Percentiles rank a stretch among this genome's conserved stretches.
phyloP scores from a whole-genome alignment of 208 protist genomes.

The Acanthamoeba royreba region DNA sequence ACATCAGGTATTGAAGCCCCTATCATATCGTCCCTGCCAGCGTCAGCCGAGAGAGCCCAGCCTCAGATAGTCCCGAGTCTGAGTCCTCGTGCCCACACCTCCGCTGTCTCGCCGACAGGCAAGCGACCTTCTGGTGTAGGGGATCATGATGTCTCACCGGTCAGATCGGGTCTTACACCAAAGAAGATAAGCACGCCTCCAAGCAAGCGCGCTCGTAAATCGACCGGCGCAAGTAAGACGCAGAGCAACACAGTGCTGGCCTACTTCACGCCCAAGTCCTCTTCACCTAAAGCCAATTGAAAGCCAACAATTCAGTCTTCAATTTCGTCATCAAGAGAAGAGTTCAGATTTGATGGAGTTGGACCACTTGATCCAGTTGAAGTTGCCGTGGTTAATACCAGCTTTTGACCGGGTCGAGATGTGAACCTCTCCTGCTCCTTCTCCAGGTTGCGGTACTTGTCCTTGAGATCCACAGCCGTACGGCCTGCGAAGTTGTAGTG shows the following conservation, averaged over 20 bases:
- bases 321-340: background rate
- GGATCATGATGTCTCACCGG: too few relatives aligned
- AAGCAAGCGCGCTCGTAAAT: background rate
- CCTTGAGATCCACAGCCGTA: background rate
- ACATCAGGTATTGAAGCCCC: too few relatives aligned
- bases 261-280: too few relatives aligned
- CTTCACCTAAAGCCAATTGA: too few relatives aligned
- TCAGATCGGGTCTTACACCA: too few relatives aligned
- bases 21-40: background rate
- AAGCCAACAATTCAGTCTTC: too few relatives aligned
- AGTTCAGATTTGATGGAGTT: background rate
- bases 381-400: background rate
- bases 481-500: background rate
- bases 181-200: too few relatives aligned
- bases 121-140: too few relatives aligned
- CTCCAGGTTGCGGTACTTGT: background rate
- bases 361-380: background rate
- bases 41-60: background rate
- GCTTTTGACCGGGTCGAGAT: background rate
- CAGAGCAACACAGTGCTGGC: background rate
- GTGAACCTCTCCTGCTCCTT: background rate
- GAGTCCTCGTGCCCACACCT: too few relatives aligned
- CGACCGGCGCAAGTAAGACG: background rate
- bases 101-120: too few relatives aligned
- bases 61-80: background rate